Evolutionary conservation across 2,329 filamentous ascomycete species (phyloP), one percentile per base, ranked within the genome.

Genomic region (Calonectria honghensis): DNA sequence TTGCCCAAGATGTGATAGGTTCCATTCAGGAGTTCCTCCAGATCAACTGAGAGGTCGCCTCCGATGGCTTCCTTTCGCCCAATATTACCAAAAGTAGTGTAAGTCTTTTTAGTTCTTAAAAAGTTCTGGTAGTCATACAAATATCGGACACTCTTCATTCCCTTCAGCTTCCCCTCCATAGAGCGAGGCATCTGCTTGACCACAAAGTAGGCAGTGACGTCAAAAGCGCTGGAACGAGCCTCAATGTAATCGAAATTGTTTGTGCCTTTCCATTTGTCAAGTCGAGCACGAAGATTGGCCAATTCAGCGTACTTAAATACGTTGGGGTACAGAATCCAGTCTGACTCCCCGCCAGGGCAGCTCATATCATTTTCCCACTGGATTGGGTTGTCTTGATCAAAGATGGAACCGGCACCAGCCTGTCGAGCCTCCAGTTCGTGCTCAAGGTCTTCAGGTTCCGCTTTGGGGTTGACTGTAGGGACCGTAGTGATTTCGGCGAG

Each of bases 291-390:
- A 29, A 63, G 35, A 6, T 63, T 63, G 14, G 57, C 57, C 24
- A 63, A 63, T 13, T 63, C 57, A 7, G 57, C 16, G 35, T 41
- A 41, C 11, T 63, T 63, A 16, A 63, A 63, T 24, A 63, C 57
- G 1, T 63, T 63, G 32, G 57, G 57, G 20, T 63, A 63, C 37
- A 67, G 3, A 27, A 67, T 67, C 45, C 48, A 67, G 64, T 67
- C 64, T 5, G 64, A 67, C 64, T 67, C 64, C 16, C 64, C 31
- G 24, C 64, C 64, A 11, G 45, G 64, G n/a, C 64, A 67, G n/a
- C 64, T 52, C 64, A 67, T 51, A 4, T 67, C 64, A 24, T 67
- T 50, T 51, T 67, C 64, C 64, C 64, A 67, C n/a, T 67, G 64
- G 24, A 52, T 52, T 11, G 64, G 45, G n/a, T 67, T 67, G 14